These are phyloP conservation scores for Xanthoceras sorbifolium DNA, from an alignment of 345 rosid species.

Conservation along the genomic window DNA sequence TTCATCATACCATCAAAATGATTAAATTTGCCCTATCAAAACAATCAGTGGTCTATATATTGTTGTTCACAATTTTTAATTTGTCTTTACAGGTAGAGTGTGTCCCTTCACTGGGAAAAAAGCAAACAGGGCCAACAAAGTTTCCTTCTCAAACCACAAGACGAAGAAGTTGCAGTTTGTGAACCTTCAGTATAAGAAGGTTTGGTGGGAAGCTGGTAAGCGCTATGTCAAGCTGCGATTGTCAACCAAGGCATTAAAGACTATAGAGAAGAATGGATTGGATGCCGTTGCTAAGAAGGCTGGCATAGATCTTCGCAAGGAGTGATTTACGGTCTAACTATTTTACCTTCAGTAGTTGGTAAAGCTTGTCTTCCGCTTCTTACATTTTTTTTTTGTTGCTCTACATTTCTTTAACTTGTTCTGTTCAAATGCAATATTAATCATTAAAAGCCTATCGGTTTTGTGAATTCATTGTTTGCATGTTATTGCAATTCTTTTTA, in stretches of 20 bases:
- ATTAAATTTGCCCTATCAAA: not conserved
- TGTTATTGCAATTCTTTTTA: not conserved
- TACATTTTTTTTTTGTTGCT: not conserved
- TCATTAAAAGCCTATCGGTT: conserved; percentile 6
- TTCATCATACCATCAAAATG: not conserved
- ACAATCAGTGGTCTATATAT: not conserved
- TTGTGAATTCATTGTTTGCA: not conserved
- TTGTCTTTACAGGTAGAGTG: conserved; percentile 62
- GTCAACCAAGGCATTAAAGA: conserved; percentile 87
- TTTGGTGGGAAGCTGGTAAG: conserved; percentile 98
- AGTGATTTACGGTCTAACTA: conserved; percentile 20
- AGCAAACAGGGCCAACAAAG: conserved; percentile 86
- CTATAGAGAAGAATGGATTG: conserved; percentile 90
- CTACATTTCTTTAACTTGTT: not conserved
- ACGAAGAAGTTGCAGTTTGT: conserved; percentile 89
- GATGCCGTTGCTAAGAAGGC: conserved; percentile 99
- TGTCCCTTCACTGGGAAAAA: conserved; percentile 96
- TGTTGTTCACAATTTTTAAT: not conserved
- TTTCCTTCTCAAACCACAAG: conserved; percentile 97
- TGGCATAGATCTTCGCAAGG: conserved; percentile 82
- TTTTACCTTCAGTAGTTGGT: not conserved
- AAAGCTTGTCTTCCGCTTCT: not conserved
- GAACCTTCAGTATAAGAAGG: conserved; percentile 83
- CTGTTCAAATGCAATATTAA: conserved; percentile 10
- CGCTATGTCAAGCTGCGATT: conserved; percentile 80